Evolutionary conservation across 331 rosid species (phyloP).

Genomic region (Acacia pycnantha): DNA sequence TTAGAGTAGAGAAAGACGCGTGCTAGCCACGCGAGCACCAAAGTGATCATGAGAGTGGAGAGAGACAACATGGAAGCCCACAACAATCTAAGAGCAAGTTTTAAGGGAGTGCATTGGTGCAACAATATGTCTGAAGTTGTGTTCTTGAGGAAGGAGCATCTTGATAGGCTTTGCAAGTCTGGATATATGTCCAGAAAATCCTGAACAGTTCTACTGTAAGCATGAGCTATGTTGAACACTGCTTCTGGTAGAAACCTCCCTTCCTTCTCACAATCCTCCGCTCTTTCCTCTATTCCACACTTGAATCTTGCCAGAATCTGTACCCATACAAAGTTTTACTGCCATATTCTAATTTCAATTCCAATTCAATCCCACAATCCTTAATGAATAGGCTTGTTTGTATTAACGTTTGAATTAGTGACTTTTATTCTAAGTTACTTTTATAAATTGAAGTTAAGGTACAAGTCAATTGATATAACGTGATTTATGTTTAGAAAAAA

Average conservation of each 20-base stretch:
- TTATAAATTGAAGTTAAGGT: too few relatives aligned
- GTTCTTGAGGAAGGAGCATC: slow-evolving; percentile 51
- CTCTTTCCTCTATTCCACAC: slow-evolving; percentile 28
- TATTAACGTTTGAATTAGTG: too few relatives aligned
- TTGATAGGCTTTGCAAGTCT: slow-evolving; percentile 53
- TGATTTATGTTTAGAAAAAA: too few relatives aligned
- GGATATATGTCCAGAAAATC: slow-evolving; percentile 62
- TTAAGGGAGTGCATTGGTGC: slow-evolving; percentile 58
- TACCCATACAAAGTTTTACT: not conserved
- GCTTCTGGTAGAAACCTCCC: slow-evolving; percentile 50
- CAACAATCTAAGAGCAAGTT: slow-evolving; percentile 32
- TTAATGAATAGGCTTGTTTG: too few relatives aligned
- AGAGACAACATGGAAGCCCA: slow-evolving; percentile 60
- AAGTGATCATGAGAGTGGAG: slow-evolving; percentile 57
- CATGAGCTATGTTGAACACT: slow-evolving; percentile 53
- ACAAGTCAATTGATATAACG: too few relatives aligned
- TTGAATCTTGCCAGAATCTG: slow-evolving; percentile 52
- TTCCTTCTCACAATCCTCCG: slow-evolving; percentile 36
- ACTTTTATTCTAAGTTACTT: too few relatives aligned
- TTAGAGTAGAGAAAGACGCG: slow-evolving; percentile 43
- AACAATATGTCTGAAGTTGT: slow-evolving; percentile 47
- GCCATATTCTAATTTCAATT: not conserved
- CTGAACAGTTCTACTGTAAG: slow-evolving; percentile 59
- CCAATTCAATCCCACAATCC: too few relatives aligned
- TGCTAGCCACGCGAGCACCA: slow-evolving; percentile 40